Evolutionary conservation across 805 yeast genomes (phyloP), one percentile per base, ranked within the genome.

Genomic region (Isabelozyma rhagii): DNA sequence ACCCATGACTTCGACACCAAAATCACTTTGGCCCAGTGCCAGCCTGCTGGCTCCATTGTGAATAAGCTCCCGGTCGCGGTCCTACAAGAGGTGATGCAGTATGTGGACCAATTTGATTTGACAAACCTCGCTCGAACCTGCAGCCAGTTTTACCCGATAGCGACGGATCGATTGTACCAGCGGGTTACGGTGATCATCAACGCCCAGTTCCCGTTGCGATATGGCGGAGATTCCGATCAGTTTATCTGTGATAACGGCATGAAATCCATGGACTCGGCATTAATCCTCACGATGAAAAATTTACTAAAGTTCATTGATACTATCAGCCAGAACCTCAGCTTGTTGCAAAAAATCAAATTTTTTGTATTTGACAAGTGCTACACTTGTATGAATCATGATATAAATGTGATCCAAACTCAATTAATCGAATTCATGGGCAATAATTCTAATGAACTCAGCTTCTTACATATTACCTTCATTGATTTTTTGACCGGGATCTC

Each of bases 301-400:
- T 52, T 69, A 42, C 28, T 52, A 28, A 45, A 46, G 41, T 63
- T 69, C 46, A 45, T 63, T 18, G 44, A 50, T 5, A 29, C 63
- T 2, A 46, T 69, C 17, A 47, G 54, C 10, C n/a, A 45, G 6
- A 63, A 62, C 49, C 55, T 55, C 3, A 27, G 31, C 5, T 54
- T 66, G 46, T 45, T 67, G 8, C 60, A 55, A 15, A 55, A 56
- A 18, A 53, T 69, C 46, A 57, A 58, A 50, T 67, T 52, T 47
- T 68, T 69, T 46, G 62, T 67, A 15, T 69, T 69, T 54, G 74
- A 68, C 51, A 68, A 68, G 49, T 67, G 72, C 55, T 50, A 57
- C 46, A 39, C 55, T 10, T 49, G 47, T 41, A 48, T 44, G 10
- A 39, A 31, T 21, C 27, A 41, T 17, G 56, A 53, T 38, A 48